Percentiles rank a stretch among this genome's conserved stretches.
Conservation (phyloP, 2,329 filamentous ascomycete genomes). For the Fusarium sp. region DNA sequence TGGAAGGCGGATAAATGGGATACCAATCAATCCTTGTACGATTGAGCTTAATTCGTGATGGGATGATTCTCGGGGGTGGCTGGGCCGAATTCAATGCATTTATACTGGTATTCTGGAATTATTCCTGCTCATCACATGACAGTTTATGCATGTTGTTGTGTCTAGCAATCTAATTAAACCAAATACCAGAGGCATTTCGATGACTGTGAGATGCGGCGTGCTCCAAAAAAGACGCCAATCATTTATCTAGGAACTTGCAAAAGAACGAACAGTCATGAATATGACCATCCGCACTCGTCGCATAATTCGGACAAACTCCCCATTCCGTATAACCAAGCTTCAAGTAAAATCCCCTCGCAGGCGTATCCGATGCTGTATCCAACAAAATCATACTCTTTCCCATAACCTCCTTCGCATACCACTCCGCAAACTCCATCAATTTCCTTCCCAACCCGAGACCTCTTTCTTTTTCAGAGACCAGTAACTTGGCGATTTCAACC, state of each 20-base stretch:
- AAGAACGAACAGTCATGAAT: not conserved
- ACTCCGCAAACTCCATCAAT: constrained; percentile 1
- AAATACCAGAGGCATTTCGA: no score
- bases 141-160: no score
- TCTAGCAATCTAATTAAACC: no score
- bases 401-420: not conserved
- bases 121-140: fast-evolving
- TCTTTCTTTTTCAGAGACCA: not conserved
- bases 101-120: not conserved
- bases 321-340: constrained; percentile 1
- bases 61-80: not conserved
- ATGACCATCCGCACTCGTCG: not conserved
- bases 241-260: not conserved
- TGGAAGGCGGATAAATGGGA: constrained; percentile 18
- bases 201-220: no score
- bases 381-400: constrained; percentile 5
- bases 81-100: not conserved
- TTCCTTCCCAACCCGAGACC: not conserved
- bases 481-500: not conserved
- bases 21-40: constrained; percentile 15
- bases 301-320: constrained; percentile 6
- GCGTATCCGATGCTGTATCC: not conserved
- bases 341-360: not conserved
- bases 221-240: no score
- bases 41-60: not conserved